These are phyloP conservation scores for Amanita molliuscula DNA, from an alignment of 768 basidiomycete species.

Conservation along the genomic window DNA sequence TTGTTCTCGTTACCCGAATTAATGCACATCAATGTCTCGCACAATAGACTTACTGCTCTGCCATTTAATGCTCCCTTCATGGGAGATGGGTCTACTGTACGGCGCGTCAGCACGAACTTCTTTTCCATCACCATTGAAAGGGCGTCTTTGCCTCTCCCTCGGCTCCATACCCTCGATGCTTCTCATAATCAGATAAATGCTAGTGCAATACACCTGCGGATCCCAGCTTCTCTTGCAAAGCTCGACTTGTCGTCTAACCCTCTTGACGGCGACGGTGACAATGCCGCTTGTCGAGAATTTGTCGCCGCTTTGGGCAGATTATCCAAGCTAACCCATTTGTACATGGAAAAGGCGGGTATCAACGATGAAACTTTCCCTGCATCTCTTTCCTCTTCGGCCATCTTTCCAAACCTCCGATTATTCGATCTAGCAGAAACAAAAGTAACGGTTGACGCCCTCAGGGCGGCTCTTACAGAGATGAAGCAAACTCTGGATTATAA, in stretches of 20 bases:
- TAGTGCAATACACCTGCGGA: conserved; percentile 35
- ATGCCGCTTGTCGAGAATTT: conserved; percentile 25
- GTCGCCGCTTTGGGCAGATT: conserved; percentile 38
- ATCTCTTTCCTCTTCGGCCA: conserved; percentile 21
- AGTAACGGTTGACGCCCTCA: conserved; percentile 35
- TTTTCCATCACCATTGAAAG: conserved; percentile 55
- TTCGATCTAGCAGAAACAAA: conserved; percentile 63
- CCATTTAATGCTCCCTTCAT: conserved; percentile 56
- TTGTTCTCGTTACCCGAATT: conserved; percentile 63
- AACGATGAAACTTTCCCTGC: conserved; percentile 49
- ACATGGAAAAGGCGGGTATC: conserved; percentile 45
- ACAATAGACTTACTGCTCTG: conserved; percentile 52
- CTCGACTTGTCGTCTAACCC: conserved; percentile 63
- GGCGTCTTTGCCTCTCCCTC: conserved; percentile 54
- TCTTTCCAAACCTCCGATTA: conserved; percentile 43
- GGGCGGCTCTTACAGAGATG: conserved; percentile 33
- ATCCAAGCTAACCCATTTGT: conserved; percentile 44
- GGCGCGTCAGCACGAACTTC: conserved; percentile 36
- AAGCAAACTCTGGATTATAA: conserved; percentile 46
- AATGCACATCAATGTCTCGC: conserved; percentile 55
- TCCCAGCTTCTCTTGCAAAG: conserved; percentile 48
- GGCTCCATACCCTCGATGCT: conserved; percentile 50
- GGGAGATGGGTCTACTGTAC: conserved; percentile 12
- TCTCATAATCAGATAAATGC: conserved; percentile 60
- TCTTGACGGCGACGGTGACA: conserved; percentile 22